Evolutionary conservation across 805 yeast genomes (phyloP).

Genomic region (Metschnikowia hibisci): DNA sequence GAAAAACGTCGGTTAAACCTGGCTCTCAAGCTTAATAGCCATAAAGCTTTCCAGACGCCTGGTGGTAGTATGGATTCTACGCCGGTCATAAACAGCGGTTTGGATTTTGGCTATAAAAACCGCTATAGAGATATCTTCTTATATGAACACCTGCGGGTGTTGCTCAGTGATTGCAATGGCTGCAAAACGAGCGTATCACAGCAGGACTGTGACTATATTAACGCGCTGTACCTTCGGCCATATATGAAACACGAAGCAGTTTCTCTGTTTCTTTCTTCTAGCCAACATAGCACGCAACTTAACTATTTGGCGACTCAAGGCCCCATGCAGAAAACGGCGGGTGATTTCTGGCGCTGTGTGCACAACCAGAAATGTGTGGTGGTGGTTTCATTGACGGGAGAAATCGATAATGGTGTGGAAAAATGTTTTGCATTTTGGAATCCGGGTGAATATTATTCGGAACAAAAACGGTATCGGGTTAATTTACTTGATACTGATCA

Average conservation of each 20-base stretch:
- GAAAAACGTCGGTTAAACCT: conserved; percentile 64
- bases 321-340: conserved; percentile 68
- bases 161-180: conserved; percentile 7
- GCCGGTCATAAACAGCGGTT: conserved; percentile 49
- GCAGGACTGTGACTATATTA: conserved; percentile 59
- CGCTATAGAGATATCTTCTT: conserved; percentile 20
- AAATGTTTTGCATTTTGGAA: conserved; percentile 83
- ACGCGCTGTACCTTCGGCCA: conserved; percentile 67
- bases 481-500: conserved; percentile 21
- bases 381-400: conserved; percentile 71
- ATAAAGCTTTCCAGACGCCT: conserved; percentile 11
- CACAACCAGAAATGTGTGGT: conserved; percentile 60
- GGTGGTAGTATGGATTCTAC: conserved; percentile 19
- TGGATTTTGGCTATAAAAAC: conserved; percentile 21
- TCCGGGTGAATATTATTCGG: conserved; percentile 46
- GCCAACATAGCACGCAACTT: neutral
- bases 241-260: neutral
- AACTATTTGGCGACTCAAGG: conserved; percentile 84
- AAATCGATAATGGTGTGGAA: conserved; percentile 68
- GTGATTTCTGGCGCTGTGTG: conserved; percentile 83
- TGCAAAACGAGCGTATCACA: conserved; percentile 7
- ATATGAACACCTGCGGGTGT: conserved; percentile 19
- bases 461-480: conserved; percentile 23
- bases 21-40: conserved; percentile 8
- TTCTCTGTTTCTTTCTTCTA: neutral